These are phyloP conservation scores for Stemphylium beticola DNA, from an alignment of 2,329 filamentous ascomycete species.

Conservation along the genomic window DNA sequence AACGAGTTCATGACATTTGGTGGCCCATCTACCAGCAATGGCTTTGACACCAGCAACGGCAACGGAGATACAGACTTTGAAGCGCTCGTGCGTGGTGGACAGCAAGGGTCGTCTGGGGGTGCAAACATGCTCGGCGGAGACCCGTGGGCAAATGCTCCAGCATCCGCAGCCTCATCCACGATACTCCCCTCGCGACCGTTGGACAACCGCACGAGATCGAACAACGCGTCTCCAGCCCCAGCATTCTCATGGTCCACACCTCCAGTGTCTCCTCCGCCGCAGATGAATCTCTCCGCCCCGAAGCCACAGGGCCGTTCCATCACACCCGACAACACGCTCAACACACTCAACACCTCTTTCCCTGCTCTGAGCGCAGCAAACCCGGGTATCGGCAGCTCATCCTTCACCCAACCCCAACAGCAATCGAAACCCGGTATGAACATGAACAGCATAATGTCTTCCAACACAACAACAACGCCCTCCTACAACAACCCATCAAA, in stretches of 20 bases:
- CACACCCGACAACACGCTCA: conserved; percentile 59
- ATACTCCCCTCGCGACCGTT: conserved; percentile 40
- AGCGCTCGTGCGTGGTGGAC: conserved; percentile 80
- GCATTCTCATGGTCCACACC: conserved; percentile 56
- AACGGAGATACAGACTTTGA: conserved; percentile 81
- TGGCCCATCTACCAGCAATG: conserved; percentile 59
- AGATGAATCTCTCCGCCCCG: conserved; percentile 30
- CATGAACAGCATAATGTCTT: conserved; percentile 42
- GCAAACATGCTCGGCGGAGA: conserved; percentile 52
- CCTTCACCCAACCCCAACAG: conserved; percentile 50
- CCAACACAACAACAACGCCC: conserved; percentile 25
- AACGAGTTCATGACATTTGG: conserved; percentile 76
- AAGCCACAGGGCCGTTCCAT: conserved; percentile 53
- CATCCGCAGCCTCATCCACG: conserved; percentile 40
- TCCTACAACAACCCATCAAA: conserved; percentile 28
- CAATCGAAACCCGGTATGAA: conserved; percentile 42
- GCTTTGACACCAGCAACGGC: conserved; percentile 61
- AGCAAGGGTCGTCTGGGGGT: conserved; percentile 45
- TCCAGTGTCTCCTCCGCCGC: conserved; percentile 45
- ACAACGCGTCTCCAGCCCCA: conserved; percentile 42
- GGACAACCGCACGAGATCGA: conserved; percentile 33
- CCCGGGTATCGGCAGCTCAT: conserved; percentile 39
- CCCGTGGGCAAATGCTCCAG: conserved; percentile 50
- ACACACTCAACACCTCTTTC: conserved; percentile 45
- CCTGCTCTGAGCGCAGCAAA: conserved; percentile 46